Percentiles rank a stretch among this genome's conserved stretches.
These are phyloP conservation scores for Harrya chromipes DNA, from an alignment of 768 basidiomycete genomes.

Conservation along the genomic window DNA sequence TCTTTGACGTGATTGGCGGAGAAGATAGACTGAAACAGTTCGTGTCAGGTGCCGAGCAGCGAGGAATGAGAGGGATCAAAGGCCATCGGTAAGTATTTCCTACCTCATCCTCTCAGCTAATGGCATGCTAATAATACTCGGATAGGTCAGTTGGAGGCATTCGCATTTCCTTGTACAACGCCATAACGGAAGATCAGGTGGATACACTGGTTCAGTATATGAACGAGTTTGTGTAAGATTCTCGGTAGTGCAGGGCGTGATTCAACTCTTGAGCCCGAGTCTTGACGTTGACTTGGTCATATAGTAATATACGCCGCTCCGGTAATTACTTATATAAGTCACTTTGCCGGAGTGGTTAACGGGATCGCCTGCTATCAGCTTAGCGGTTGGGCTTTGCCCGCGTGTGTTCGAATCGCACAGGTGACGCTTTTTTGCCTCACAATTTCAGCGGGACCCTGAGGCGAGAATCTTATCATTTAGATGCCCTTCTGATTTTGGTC, in stretches of 20 bases:
- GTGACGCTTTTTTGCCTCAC: conserved; percentile 44
- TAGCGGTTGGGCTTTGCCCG: conserved; percentile 61
- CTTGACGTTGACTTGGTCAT: no score
- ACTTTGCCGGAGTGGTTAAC: conserved; percentile 97
- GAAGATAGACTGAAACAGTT: conserved; percentile 75
- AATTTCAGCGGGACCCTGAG: no score
- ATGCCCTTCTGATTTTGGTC: no score
- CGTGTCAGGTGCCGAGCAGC: conserved; percentile 72
- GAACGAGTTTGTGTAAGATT: conserved; percentile 42
- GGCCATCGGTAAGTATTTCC: conserved; percentile 76
- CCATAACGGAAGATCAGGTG: conserved; percentile 72
- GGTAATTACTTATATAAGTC: conserved; percentile 39
- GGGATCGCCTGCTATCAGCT: conserved; percentile 68
- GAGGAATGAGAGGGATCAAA: conserved; percentile 82
- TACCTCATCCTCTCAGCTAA: not conserved
- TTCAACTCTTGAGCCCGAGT: conserved; percentile 5
- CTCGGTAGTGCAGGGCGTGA: not conserved
- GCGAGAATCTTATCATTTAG: no score
- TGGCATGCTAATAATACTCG: not conserved
- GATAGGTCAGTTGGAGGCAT: conserved; percentile 64
- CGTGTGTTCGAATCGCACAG: conserved; percentile 63
- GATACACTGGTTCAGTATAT: conserved; percentile 60
- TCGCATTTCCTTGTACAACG: conserved; percentile 87
- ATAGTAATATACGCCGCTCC: no score
- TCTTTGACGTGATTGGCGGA: conserved; percentile 74